Evolutionary conservation across 306 rosid genomes (phyloP).

Genomic region (Glycine latifolia): DNA sequence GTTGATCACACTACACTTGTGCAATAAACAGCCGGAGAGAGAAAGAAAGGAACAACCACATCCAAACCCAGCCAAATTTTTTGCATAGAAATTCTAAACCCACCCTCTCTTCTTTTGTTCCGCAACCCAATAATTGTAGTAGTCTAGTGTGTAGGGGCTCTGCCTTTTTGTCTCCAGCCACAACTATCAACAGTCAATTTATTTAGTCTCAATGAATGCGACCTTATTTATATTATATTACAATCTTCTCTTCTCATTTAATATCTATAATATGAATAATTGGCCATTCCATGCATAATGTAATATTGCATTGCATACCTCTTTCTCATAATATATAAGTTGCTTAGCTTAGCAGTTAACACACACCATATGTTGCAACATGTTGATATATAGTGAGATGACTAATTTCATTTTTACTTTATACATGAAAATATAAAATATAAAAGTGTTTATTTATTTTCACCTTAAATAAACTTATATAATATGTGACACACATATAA

Average conservation of each 20-base stretch:
- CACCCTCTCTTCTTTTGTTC: neutral
- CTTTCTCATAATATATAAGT: no score
- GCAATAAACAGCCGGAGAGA: neutral
- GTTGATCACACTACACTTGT: slow-evolving; percentile 40
- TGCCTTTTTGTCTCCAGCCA: slow-evolving; percentile 29
- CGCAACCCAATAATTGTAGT: slow-evolving; percentile 54
- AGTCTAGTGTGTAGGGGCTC: slow-evolving; percentile 25
- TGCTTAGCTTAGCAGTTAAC: no score
- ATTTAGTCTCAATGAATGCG: neutral
- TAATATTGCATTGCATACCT: no score
- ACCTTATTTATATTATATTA: neutral
- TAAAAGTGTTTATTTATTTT: no score
- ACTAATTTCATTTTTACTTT: no score
- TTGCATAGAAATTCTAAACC: slow-evolving; percentile 50
- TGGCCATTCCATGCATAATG: no score
- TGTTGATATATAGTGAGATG: no score
- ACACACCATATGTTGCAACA: no score
- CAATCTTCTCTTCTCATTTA: no score
- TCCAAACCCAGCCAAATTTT: slow-evolving; percentile 37
- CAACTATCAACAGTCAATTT: slow-evolving; percentile 42
- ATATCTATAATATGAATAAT: no score
- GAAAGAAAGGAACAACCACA: neutral
- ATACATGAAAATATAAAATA: no score
- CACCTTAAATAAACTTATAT: no score
- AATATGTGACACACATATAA: neutral